Percentiles rank a stretch among this genome's conserved stretches.
phyloP scores from a whole-genome alignment of 352 stramenopile genomes.

The Phytophthora europaea region DNA sequence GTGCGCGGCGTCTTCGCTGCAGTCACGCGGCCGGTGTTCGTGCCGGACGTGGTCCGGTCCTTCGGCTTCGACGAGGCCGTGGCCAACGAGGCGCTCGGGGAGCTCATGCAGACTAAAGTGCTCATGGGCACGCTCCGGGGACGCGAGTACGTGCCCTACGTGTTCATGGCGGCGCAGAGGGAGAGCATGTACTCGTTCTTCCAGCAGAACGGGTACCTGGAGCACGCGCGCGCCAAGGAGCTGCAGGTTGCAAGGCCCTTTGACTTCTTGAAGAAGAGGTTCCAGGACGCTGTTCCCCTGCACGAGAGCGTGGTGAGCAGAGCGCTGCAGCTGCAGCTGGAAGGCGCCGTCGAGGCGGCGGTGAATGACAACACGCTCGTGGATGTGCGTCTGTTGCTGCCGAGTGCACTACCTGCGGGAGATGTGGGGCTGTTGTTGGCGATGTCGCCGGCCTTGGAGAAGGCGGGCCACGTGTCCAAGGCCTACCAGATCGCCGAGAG shows the following conservation, averaged over 20 bases:
- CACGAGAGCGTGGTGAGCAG: conserved; percentile 74
- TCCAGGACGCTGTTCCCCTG: conserved; percentile 73
- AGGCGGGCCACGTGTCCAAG: conserved; percentile 35
- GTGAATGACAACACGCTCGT: conserved; percentile 77
- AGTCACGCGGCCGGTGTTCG: conserved; percentile 72
- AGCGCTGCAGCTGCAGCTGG: conserved; percentile 69
- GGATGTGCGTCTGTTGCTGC: conserved; percentile 70
- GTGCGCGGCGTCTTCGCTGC: conserved; percentile 75
- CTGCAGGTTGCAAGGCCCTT: conserved; percentile 74
- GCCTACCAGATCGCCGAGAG: conserved; percentile 63
- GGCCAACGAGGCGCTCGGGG: conserved; percentile 62
- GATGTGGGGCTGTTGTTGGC: conserved; percentile 63
- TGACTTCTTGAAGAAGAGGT: conserved; percentile 80
- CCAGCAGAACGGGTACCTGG: conserved; percentile 84
- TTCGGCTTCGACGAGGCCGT: conserved; percentile 77
- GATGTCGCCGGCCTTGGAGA: conserved; percentile 51
- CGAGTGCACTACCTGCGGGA: conserved; percentile 54
- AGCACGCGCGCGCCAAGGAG: conserved; percentile 63
- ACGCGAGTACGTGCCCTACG: conserved; percentile 81
- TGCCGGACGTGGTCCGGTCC: conserved; percentile 68
- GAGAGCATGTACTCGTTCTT: conserved; percentile 89
- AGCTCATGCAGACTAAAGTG: conserved; percentile 64
- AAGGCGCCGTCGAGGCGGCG: conserved; percentile 75
- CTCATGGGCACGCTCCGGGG: conserved; percentile 74
- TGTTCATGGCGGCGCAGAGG: conserved; percentile 81